phyloP scores from a whole-genome alignment of 2,329 filamentous ascomycete species.

The Pseudocercospora pini-densiflorae region DNA sequence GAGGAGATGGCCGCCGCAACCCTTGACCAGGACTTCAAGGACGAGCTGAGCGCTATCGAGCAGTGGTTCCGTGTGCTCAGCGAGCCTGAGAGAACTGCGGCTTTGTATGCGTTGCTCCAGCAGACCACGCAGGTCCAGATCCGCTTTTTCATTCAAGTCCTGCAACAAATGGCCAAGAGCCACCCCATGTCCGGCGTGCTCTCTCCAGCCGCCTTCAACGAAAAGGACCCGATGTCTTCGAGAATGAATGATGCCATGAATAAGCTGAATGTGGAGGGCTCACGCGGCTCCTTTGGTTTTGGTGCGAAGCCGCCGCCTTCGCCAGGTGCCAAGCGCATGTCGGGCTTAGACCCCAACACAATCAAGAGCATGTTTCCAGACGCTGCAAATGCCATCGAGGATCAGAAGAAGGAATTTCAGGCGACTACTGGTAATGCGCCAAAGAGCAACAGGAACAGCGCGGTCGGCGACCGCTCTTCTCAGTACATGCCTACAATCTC shows the following conservation, averaged over 20 bases:
- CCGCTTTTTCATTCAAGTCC: conserved; percentile 97
- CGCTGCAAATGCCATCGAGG: conserved; percentile 96
- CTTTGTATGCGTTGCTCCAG: conserved; percentile 91
- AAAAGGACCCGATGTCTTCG: conserved; percentile 98
- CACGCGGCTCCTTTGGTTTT: conserved; percentile 78
- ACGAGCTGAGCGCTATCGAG: conserved; percentile 97
- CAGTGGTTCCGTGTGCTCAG: conserved; percentile 99
- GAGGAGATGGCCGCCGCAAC: conserved; percentile 99
- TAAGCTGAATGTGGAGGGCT: conserved; percentile 85
- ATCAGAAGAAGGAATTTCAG: conserved; percentile 96
- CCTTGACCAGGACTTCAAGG: conserved; percentile 99
- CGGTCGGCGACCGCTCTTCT: conserved; percentile 76
- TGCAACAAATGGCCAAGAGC: conserved; percentile 98
- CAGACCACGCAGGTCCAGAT: conserved; percentile 99
- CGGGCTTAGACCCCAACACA: conserved; percentile 87
- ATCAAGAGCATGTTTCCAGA: conserved; percentile 99
- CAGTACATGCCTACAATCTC: conserved; percentile 72
- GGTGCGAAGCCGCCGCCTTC: conserved; percentile 72
- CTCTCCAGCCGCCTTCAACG: conserved; percentile 88
- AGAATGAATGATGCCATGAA: conserved; percentile 95
- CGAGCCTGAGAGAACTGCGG: conserved; percentile 93
- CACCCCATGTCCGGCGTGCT: conserved; percentile 96
- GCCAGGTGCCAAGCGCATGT: conserved; percentile 84
- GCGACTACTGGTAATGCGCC: conserved; percentile 91
- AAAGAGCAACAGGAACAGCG: conserved; percentile 90